Percentiles rank a stretch among this genome's conserved stretches.
Conservation (phyloP, 208 protist species). For the Acanthamoeba sp. region DNA sequence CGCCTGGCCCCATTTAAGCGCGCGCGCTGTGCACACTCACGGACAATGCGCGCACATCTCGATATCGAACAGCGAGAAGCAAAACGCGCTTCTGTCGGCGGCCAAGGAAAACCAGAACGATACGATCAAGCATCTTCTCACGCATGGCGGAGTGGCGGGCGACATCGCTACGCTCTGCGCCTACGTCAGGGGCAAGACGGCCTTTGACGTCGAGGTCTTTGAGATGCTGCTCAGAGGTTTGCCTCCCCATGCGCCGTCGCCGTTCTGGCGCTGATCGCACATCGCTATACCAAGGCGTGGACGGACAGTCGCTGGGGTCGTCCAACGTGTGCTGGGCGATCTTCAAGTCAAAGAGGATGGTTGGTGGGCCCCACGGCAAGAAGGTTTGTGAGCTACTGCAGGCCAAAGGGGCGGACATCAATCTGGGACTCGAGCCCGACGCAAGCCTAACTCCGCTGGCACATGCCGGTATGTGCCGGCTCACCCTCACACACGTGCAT, state of each 20-base stretch:
- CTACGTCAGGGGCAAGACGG: neutral
- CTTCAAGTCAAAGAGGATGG: conserved; percentile 20
- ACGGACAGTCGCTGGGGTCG: neutral
- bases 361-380: neutral
- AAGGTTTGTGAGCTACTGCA: neutral
- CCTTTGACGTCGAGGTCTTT: neutral
- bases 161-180: neutral
- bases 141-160: neutral
- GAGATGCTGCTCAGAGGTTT: neutral
- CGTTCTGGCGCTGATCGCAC: too few relatives aligned
- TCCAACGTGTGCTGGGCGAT: neutral
- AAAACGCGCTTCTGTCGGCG: neutral
- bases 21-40: too few relatives aligned
- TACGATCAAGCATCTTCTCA: neutral
- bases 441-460: neutral
- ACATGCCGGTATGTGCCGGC: neutral
- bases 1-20: too few relatives aligned
- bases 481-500: neutral
- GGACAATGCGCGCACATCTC: too few relatives aligned
- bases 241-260: neutral
- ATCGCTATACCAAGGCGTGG: neutral
- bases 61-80: neutral
- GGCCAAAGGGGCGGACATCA: conserved; percentile 14
- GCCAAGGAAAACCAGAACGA: neutral
- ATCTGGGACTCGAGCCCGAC: neutral